Conservation (phyloP, 2,329 filamentous ascomycete genomes). For the Xylaria digitata region DNA sequence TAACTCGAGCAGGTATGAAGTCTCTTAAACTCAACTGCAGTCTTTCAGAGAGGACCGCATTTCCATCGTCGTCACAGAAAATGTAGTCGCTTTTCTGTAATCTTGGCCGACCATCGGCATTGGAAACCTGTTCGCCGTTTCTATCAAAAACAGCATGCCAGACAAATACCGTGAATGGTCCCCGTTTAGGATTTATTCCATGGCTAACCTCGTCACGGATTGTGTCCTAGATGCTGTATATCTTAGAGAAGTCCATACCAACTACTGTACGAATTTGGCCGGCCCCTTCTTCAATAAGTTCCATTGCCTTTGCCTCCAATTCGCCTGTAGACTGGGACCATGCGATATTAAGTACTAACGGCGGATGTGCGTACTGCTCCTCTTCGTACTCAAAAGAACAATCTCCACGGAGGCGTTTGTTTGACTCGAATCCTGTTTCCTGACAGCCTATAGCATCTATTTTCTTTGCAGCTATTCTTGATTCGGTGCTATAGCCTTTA, state of each 20-base stretch:
- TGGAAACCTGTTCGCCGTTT: background rate
- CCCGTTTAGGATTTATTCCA: background rate
- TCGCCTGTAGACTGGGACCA: slow-evolving; percentile 3
- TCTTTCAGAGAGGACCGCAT: background rate
- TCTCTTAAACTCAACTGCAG: slow-evolving; percentile 14
- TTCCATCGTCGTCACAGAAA: background rate
- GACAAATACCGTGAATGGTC: background rate
- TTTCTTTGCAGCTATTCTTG: background rate
- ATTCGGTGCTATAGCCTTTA: slow-evolving; percentile 1
- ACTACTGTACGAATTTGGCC: slow-evolving; percentile 7
- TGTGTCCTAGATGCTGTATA: background rate
- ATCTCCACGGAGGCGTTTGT: slow-evolving; percentile 4
- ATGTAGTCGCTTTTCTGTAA: background rate
- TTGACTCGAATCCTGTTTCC: background rate
- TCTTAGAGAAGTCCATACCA: slow-evolving; percentile 8
- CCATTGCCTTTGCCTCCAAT: slow-evolving; percentile 2
- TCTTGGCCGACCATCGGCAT: background rate
- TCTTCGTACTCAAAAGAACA: background rate
- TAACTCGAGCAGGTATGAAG: slow-evolving; percentile 9
- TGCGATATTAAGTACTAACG: slow-evolving; percentile 10
- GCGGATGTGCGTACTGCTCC: slow-evolving; percentile 4
- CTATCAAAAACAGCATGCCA: slow-evolving; percentile 6
- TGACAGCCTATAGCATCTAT: background rate
- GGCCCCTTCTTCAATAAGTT: slow-evolving; percentile 3
- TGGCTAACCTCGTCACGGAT: background rate